Base-by-base conservation (phyloP, 257 asterid genomes). In the Jacaranda copaia region DNA sequence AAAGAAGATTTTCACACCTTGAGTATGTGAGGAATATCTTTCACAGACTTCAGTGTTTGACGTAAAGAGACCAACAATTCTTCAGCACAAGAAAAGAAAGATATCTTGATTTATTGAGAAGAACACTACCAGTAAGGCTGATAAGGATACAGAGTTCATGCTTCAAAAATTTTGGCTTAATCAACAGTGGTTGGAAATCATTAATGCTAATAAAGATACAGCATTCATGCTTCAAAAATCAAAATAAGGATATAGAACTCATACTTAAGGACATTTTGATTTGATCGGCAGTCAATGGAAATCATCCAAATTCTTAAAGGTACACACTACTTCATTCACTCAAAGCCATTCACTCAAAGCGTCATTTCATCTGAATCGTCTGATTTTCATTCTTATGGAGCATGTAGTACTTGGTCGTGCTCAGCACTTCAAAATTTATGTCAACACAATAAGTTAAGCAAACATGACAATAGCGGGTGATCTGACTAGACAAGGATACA, bases 21-120 rank as follows among this genome's bases (percentile, higher is more conserved):
- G 79, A 95, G 94, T 76, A 93, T 82, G 87, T 85, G 77, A 52
- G 98, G 93, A 71, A 95, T 87, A 86, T 95, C 99, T 87, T 95
- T 95, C 74, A 95, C 91, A 59, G 91, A 88, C 89, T 95, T 91
- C 87, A 95, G 85, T 53, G 99, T 91, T 79, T 93, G 97, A 69
- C 97, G 95, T 71, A 95, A 85, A 73, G 99, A 95, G 81, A 82
- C 83, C 82, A 86, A 76, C 73, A 95, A 78, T 59, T 93, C 99
- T 84, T 91, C 97, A 77, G 99, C 90, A 77, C 73, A 77, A 80
- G 84, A 87, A 82, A 95, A 88, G 93, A 95, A 95, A 4, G 97
- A 89, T 95, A 95, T 93, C 99, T 95, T 84, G 79, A 75, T 56
- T 73, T 68, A 76, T 87, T 84, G 77, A 84, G 89, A 87, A 82